Conservation (phyloP, 2,329 filamentous ascomycete genomes). For the Penicillium paneum region DNA sequence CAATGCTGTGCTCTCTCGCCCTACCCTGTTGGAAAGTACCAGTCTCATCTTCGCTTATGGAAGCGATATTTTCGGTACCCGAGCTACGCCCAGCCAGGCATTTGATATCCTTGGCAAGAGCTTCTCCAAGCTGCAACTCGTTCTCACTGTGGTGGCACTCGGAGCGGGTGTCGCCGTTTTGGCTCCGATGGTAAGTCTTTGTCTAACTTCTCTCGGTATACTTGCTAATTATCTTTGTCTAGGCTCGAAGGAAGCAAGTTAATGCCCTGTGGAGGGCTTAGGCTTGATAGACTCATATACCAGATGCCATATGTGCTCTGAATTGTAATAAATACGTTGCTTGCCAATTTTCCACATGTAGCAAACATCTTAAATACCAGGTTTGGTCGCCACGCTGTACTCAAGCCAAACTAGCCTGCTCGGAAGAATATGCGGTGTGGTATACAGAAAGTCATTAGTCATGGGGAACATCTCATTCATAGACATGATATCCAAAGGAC, state of each 20-base stretch:
- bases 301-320: constrained; percentile 1
- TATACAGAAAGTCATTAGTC: neutral
- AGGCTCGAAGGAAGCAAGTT: constrained; percentile 25
- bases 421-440: too few relatives aligned
- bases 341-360: neutral
- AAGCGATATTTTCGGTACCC: constrained; percentile 77
- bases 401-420: neutral
- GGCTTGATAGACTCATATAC: neutral
- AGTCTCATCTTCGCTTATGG: constrained; percentile 86
- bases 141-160: constrained; percentile 79
- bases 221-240: constrained; percentile 8
- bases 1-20: constrained; percentile 66
- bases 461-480: neutral
- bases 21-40: constrained; percentile 85
- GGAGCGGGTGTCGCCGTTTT: constrained; percentile 72
- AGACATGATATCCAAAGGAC: neutral
- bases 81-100: constrained; percentile 78
- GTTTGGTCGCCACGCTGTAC: neutral
- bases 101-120: constrained; percentile 93
- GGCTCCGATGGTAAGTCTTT: constrained; percentile 72
- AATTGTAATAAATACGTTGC: constrained; percentile 2
- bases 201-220: neutral
- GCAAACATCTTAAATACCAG: neutral
- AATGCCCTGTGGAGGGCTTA: constrained; percentile 24
- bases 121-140: constrained; percentile 84